These are phyloP conservation scores for Paramarasmius palmivorus DNA, from an alignment of 1,284 basidiomycete species.

Conservation along the genomic window DNA sequence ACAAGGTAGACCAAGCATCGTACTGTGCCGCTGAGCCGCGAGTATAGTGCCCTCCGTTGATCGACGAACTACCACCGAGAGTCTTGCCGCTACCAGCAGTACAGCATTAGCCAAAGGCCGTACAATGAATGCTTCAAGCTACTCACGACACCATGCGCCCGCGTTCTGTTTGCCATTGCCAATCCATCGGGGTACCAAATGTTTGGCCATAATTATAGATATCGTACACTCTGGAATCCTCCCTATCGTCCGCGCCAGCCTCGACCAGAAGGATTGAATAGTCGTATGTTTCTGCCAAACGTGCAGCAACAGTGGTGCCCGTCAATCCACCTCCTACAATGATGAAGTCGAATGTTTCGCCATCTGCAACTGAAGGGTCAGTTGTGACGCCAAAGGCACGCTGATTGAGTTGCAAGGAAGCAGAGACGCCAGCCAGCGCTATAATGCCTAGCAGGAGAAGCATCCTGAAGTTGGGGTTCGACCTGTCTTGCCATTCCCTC, in stretches of 20 bases:
- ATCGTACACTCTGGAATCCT: slow-evolving; percentile 46
- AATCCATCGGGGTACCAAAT: slow-evolving; percentile 48
- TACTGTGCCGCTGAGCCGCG: slow-evolving; percentile 57
- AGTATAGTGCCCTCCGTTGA: slow-evolving; percentile 63
- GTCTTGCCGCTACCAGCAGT: slow-evolving; percentile 50
- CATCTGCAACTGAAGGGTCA: slow-evolving; percentile 28
- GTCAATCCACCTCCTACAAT: slow-evolving; percentile 66
- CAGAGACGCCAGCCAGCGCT: no score
- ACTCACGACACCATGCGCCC: slow-evolving; percentile 48
- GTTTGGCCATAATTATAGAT: slow-evolving; percentile 48
- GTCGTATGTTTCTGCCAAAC: slow-evolving; percentile 52
- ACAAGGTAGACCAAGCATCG: slow-evolving; percentile 52
- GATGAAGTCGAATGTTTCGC: slow-evolving; percentile 63
- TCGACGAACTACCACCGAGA: slow-evolving; percentile 58
- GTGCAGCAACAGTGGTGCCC: slow-evolving; percentile 61
- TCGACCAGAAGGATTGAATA: slow-evolving; percentile 57
- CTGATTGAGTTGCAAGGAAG: slow-evolving; percentile 26
- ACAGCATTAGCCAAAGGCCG: neutral
- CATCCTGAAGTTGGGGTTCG: no score
- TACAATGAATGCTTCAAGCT: neutral
- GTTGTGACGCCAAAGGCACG: slow-evolving; percentile 37
- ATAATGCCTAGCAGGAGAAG: no score
- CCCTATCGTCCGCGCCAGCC: slow-evolving; percentile 52
- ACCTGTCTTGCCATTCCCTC: no score
- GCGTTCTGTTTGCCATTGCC: slow-evolving; percentile 50